phyloP scores from a whole-genome alignment of 2,329 filamentous ascomycete genomes.

The Apiospora hydei region DNA sequence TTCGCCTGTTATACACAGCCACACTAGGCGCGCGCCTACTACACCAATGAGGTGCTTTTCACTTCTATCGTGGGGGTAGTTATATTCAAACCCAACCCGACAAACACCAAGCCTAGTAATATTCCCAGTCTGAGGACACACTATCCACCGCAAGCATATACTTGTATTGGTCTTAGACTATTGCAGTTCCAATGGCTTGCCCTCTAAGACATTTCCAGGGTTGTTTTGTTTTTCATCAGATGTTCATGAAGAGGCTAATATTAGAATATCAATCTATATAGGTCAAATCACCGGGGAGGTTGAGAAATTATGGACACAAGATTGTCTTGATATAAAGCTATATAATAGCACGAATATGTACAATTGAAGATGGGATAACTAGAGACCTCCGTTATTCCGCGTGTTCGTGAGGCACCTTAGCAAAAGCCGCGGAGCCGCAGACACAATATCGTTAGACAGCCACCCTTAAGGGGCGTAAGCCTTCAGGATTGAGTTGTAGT shows the following conservation, averaged over 20 bases:
- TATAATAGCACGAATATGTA: not conserved
- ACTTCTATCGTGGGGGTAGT: too few species aligned
- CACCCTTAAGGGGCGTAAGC: conserved; percentile 32
- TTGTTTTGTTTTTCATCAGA: too few species aligned
- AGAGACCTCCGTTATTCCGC: not conserved
- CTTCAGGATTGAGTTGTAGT: conserved; percentile 39
- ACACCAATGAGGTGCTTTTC: not conserved
- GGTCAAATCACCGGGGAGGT: not conserved
- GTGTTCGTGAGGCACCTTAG: not conserved
- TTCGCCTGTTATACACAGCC: not conserved
- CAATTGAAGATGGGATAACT: not conserved
- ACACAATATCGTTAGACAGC: not conserved
- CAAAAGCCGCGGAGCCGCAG: not conserved
- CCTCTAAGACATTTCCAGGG: too few species aligned
- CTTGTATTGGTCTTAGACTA: too few species aligned
- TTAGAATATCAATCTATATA: too few species aligned
- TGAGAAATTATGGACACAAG: too few species aligned
- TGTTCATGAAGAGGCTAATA: too few species aligned
- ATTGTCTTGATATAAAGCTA: not conserved
- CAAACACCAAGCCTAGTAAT: too few species aligned
- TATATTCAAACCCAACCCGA: not conserved
- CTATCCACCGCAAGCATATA: too few species aligned
- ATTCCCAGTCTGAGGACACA: too few species aligned
- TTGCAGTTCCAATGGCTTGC: too few species aligned
- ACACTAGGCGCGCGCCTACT: not conserved